phyloP scores from a whole-genome alignment of 225 moss, liverwort and hornwort genomes.

The Physcomitrium patens region DNA sequence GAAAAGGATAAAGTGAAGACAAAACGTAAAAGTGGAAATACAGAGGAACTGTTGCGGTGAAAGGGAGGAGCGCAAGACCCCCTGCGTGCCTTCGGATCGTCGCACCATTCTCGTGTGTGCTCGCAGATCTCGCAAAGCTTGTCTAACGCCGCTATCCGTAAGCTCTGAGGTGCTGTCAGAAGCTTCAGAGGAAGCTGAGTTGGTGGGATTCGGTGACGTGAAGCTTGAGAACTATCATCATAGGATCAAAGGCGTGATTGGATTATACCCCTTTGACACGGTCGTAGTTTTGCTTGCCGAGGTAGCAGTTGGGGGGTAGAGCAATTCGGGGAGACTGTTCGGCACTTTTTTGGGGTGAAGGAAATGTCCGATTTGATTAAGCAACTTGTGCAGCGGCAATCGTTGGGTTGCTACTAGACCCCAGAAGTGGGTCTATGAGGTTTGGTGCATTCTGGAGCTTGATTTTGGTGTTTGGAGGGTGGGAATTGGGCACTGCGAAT shows the following conservation, averaged over 20 bases:
- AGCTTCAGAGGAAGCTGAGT: neutral
- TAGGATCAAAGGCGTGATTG: neutral
- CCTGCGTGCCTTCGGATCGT: no score
- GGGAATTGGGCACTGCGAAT: conserved; percentile 8
- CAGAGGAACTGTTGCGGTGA: no score
- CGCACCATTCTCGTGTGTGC: no score
- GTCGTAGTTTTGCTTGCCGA: neutral
- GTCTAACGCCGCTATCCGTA: neutral
- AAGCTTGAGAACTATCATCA: neutral
- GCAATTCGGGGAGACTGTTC: neutral
- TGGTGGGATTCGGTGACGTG: neutral
- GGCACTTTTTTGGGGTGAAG: neutral
- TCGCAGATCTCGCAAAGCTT: neutral
- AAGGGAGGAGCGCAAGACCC: no score
- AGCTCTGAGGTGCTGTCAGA: neutral
- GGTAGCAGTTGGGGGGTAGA: neutral
- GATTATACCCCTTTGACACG: neutral
- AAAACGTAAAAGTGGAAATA: no score
- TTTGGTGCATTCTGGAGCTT: neutral
- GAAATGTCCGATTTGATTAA: neutral
- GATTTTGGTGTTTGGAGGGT: neutral
- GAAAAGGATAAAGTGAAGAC: no score
- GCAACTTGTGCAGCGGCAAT: neutral
- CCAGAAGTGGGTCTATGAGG: neutral
- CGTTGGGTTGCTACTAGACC: neutral